These are phyloP conservation scores for Cryphonectria radicalis DNA, from an alignment of 2,329 filamentous ascomycete genomes.

Conservation along the genomic window DNA sequence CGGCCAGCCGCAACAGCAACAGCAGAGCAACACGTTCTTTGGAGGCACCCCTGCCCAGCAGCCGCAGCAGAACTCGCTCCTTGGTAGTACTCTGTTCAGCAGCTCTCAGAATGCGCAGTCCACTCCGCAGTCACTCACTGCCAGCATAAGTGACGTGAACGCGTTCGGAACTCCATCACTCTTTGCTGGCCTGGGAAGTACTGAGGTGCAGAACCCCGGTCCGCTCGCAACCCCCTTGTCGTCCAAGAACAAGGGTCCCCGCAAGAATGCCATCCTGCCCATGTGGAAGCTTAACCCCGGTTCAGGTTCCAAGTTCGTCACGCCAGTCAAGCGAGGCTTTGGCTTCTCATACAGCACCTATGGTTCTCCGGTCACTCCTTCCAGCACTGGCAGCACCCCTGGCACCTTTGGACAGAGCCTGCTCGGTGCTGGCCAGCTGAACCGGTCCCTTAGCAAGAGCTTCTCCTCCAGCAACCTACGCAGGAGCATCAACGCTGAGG, in stretches of 20 bases:
- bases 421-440: slow-evolving; percentile 65
- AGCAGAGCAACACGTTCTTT: slow-evolving; percentile 46
- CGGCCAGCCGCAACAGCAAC: slow-evolving; percentile 47
- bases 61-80: slow-evolving; percentile 50
- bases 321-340: slow-evolving; percentile 84
- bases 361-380: slow-evolving; percentile 75
- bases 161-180: slow-evolving; percentile 90
- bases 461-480: slow-evolving; percentile 86
- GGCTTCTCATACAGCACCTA: slow-evolving; percentile 95
- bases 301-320: slow-evolving; percentile 77
- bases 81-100: slow-evolving; percentile 64
- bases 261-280: slow-evolving; percentile 79
- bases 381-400: slow-evolving; percentile 71
- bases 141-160: slow-evolving; percentile 80
- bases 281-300: slow-evolving; percentile 86
- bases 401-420: slow-evolving; percentile 69
- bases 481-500: slow-evolving; percentile 78
- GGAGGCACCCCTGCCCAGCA: slow-evolving; percentile 52
- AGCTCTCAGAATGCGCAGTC: slow-evolving; percentile 52
- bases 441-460: slow-evolving; percentile 80
- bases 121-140: slow-evolving; percentile 70
- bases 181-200: slow-evolving; percentile 73
- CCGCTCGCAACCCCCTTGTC: slow-evolving; percentile 90
- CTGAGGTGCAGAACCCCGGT: slow-evolving; percentile 72
- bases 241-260: slow-evolving; percentile 72